Evolutionary conservation across 129 eudicot genomes (phyloP).

Genomic region (Artemisia annua): DNA sequence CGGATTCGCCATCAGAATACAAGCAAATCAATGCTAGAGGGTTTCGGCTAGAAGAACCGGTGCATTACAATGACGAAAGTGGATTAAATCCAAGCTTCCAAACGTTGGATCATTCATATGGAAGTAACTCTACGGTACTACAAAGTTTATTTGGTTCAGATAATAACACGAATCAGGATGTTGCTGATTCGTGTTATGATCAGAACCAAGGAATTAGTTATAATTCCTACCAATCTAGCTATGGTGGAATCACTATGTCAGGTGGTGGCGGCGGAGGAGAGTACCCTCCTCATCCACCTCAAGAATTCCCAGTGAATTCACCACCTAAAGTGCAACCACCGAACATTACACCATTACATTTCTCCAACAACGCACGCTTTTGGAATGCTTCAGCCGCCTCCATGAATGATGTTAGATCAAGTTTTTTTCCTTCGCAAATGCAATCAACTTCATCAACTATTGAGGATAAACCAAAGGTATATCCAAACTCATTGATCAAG

Average conservation of each 20-base stretch:
- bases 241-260: constrained; percentile 25
- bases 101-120: constrained; percentile 57
- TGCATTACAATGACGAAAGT: constrained; percentile 21
- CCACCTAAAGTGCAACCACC: constrained; percentile 44
- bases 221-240: constrained; percentile 36
- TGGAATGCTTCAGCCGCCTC: constrained; percentile 72
- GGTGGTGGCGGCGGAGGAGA: constrained; percentile 30
- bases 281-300: constrained; percentile 23
- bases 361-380: constrained; percentile 56
- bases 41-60: constrained; percentile 34
- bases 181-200: constrained; percentile 33
- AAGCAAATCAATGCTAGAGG: constrained; percentile 49
- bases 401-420: constrained; percentile 52
- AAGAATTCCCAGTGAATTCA: constrained; percentile 41
- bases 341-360: constrained; percentile 30
- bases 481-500: background rate
- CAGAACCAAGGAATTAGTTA: constrained; percentile 37
- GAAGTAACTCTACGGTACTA: constrained; percentile 39
- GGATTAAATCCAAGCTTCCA: constrained; percentile 37
- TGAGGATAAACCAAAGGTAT: constrained; percentile 86
- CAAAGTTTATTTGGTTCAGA: constrained; percentile 62
- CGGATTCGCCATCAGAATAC: constrained; percentile 32
- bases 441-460: constrained; percentile 50
- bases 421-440: constrained; percentile 63
- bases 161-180: constrained; percentile 36